phyloP scores from a whole-genome alignment of 2,329 filamentous ascomycete genomes.

The Exophiala oligosperma region DNA sequence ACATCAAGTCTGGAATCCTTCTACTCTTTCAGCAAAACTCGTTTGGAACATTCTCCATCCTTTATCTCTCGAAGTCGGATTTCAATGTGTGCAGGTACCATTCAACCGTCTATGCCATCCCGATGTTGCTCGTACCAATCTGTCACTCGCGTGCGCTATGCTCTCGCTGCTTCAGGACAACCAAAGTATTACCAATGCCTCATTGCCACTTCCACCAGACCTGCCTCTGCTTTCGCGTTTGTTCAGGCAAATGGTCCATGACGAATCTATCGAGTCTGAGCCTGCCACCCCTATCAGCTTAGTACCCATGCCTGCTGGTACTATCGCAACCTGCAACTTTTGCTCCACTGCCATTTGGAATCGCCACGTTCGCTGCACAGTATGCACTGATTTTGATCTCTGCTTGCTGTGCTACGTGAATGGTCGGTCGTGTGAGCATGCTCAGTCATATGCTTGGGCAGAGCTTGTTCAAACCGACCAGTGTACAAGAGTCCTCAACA shows the following conservation, averaged over 20 bases:
- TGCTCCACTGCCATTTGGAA: slow-evolving; percentile 42
- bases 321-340: slow-evolving; percentile 39
- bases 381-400: slow-evolving; percentile 39
- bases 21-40: slow-evolving; percentile 36
- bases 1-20: slow-evolving; percentile 40
- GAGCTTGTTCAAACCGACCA: slow-evolving; percentile 34
- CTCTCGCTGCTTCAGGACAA: slow-evolving; percentile 33
- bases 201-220: slow-evolving; percentile 30
- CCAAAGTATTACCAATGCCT: slow-evolving; percentile 16
- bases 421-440: slow-evolving; percentile 38
- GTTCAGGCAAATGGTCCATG: slow-evolving; percentile 35
- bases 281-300: slow-evolving; percentile 30
- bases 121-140: slow-evolving; percentile 35
- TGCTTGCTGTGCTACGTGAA: slow-evolving; percentile 38
- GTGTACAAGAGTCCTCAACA: slow-evolving; percentile 32
- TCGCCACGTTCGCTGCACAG: slow-evolving; percentile 38
- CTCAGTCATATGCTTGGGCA: slow-evolving; percentile 35
- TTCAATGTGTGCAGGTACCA: slow-evolving; percentile 37
- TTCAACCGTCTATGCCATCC: slow-evolving; percentile 38
- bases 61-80: slow-evolving; percentile 36
- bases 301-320: slow-evolving; percentile 34
- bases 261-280: slow-evolving; percentile 33
- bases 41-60: slow-evolving; percentile 41
- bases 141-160: slow-evolving; percentile 35
- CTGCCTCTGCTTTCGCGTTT: slow-evolving; percentile 32